Evolutionary conservation across 495 filamentous ascomycete species (phyloP).

Genomic region (Hypomontagnella monticulosa): DNA sequence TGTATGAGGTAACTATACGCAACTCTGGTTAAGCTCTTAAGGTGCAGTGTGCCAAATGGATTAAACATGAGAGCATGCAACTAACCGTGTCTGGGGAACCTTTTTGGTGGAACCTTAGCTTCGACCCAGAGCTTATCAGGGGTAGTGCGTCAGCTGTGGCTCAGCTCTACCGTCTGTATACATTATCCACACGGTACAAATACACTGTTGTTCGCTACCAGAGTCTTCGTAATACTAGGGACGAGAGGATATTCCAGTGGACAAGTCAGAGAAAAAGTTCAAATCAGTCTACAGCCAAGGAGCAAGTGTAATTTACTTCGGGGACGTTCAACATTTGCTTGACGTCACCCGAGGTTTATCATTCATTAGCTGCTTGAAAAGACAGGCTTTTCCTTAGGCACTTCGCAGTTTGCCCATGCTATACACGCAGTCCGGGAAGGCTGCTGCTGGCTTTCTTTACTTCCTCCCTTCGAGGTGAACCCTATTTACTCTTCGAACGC

Average conservation of each 20-base stretch:
- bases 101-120: constrained; percentile 24
- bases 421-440: constrained; percentile 1
- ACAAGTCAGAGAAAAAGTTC: too few relatives aligned
- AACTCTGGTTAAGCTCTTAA: constrained; percentile 5
- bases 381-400: too few relatives aligned
- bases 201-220: too few relatives aligned
- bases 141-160: constrained; percentile 36
- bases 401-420: background rate
- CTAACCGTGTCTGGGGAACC: constrained; percentile 23
- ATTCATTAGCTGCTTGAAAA: too few relatives aligned
- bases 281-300: too few relatives aligned
- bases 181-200: background rate
- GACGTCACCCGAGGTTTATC: too few relatives aligned
- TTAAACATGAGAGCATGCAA: constrained; percentile 18
- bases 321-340: too few relatives aligned
- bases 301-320: too few relatives aligned
- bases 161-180: constrained; percentile 11
- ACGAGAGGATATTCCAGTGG: too few relatives aligned
- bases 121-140: constrained; percentile 7
- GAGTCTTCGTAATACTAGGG: too few relatives aligned
- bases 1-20: constrained; percentile 25
- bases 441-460: background rate
- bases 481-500: constrained; percentile 1
- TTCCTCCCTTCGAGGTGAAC: background rate
- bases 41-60: background rate